Evolutionary conservation across 2,329 filamentous ascomycete species (phyloP).

Genomic region (Bipolaris victoriae): DNA sequence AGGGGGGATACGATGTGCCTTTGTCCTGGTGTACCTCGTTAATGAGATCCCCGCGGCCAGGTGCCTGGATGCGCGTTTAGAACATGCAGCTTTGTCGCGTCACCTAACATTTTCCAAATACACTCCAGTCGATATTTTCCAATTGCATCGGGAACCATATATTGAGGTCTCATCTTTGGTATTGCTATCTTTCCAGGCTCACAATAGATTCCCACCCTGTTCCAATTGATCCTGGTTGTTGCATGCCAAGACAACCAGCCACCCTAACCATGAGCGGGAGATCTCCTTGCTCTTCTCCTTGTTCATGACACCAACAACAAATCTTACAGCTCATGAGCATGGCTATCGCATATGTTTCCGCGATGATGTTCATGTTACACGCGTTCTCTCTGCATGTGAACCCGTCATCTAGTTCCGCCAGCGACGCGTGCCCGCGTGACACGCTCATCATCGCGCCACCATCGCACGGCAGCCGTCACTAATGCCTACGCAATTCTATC

Average conservation of each 20-base stretch:
- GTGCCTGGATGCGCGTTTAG: slow-evolving; percentile 1
- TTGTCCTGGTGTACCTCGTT: slow-evolving; percentile 8
- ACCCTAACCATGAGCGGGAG: neutral
- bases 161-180: too few relatives aligned
- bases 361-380: too few relatives aligned
- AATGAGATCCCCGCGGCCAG: slow-evolving; percentile 8
- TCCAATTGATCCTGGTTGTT: neutral
- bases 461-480: neutral
- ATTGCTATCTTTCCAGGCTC: neutral
- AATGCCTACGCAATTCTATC: neutral
- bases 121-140: neutral
- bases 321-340: neutral
- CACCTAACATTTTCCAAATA: slow-evolving; percentile 2
- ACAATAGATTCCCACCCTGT: neutral
- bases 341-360: neutral
- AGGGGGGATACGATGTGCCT: neutral
- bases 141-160: neutral
- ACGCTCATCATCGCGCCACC: neutral
- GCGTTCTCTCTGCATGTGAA: neutral
- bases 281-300: neutral
- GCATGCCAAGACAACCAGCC: neutral
- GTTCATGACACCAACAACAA: neutral
- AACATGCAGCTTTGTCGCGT: slow-evolving; percentile 13
- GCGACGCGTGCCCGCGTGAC: neutral
- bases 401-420: neutral